Evolutionary conservation across 768 basidiomycete genomes (phyloP).

Genomic region (Tulasnella sp.): DNA sequence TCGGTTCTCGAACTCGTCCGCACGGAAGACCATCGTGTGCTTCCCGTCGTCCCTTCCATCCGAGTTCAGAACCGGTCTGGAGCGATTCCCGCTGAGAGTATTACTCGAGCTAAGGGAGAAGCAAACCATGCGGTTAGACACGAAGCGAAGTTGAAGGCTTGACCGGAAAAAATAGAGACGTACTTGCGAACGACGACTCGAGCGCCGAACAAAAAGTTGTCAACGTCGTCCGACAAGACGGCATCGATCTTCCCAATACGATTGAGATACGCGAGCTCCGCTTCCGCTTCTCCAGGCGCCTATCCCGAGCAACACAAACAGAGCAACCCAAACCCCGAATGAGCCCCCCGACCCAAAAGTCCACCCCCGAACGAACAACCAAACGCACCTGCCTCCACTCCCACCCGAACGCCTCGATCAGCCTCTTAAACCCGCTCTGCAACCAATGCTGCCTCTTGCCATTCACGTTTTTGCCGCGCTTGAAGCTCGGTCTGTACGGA

Average conservation of each 20-base stretch:
- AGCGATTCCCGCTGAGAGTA: conserved; percentile 58
- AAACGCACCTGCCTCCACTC: conserved; percentile 33
- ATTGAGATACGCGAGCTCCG: conserved; percentile 82
- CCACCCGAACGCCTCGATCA: conserved; percentile 37
- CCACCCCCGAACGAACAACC: neutral
- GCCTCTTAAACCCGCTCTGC: conserved; percentile 24
- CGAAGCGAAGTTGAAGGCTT: neutral
- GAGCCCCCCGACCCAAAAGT: neutral
- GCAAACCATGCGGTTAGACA: neutral
- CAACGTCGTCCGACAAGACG: conserved; percentile 86
- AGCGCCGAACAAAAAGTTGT: conserved; percentile 85
- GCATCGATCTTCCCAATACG: conserved; percentile 74
- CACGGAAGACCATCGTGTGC: conserved; percentile 37
- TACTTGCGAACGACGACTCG: conserved; percentile 76
- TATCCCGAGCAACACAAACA: conserved; percentile 10
- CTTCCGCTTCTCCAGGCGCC: conserved; percentile 89
- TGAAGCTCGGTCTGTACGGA: conserved; percentile 66
- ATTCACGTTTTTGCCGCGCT: conserved; percentile 37
- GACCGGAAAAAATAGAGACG: conserved; percentile 15
- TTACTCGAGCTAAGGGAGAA: conserved; percentile 43
- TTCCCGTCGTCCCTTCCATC: conserved; percentile 66
- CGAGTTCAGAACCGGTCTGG: conserved; percentile 50
- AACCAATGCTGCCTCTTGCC: conserved; percentile 21
- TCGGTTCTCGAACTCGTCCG: conserved; percentile 34
- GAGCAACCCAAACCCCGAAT: neutral